Conservation (phyloP, 345 rosid species). For the Pugionium dolabratum region DNA sequence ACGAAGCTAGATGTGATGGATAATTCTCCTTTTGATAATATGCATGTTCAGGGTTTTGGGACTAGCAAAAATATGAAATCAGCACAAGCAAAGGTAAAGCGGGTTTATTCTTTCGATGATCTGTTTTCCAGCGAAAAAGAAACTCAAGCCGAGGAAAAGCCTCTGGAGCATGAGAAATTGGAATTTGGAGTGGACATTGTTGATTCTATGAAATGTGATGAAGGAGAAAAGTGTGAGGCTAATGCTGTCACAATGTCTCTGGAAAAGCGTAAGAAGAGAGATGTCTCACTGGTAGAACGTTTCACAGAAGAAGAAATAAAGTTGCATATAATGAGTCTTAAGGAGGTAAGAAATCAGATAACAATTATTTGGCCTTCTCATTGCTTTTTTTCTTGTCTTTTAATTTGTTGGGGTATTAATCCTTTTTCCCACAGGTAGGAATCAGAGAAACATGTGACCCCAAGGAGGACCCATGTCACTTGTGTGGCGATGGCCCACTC, state of each 20-base stretch:
- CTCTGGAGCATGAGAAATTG: not conserved
- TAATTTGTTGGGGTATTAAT: conserved; percentile 1
- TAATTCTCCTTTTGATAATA: conserved; percentile 3
- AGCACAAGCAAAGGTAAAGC: not conserved
- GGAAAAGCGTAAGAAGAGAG: conserved; percentile 31
- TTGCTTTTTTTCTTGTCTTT: conserved; percentile 9
- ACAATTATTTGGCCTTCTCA: conserved; percentile 3
- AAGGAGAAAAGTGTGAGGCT: conserved; percentile 15
- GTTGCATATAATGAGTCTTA: conserved; percentile 51
- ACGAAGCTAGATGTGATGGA: conserved; percentile 8
- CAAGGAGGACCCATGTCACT: conserved; percentile 47
- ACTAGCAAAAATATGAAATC: not conserved
- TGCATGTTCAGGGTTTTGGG: conserved; percentile 8
- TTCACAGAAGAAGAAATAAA: conserved; percentile 51
- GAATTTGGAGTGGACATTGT: conserved; percentile 14
- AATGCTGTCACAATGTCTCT: conserved; percentile 2
- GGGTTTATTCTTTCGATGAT: conserved; percentile 12
- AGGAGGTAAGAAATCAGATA: conserved; percentile 41
- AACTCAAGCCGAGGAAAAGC: conserved; percentile 2
- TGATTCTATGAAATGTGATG: conserved; percentile 21
- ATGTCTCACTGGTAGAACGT: conserved; percentile 48
- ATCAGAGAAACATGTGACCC: conserved; percentile 5
- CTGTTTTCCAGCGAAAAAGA: not conserved
- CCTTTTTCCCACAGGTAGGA: conserved; percentile 24
- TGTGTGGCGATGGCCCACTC: conserved; percentile 47